Percentiles rank a stretch among this genome's conserved stretches.
These are phyloP conservation scores for Lactifluus hygrophoroides DNA, from an alignment of 768 basidiomycete species.

Conservation along the genomic window DNA sequence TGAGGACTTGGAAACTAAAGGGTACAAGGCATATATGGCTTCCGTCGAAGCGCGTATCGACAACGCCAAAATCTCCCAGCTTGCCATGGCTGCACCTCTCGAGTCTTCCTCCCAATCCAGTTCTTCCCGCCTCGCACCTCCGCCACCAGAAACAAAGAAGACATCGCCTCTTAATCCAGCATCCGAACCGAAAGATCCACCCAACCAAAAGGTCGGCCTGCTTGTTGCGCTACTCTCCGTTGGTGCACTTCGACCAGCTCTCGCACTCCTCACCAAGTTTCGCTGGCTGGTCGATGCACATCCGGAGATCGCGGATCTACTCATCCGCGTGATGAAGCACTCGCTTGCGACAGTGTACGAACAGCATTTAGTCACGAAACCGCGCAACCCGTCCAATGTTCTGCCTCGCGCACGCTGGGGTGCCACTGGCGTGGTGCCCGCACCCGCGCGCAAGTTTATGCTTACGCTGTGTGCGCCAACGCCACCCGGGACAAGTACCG, in stretches of 20 bases:
- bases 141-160: slow-evolving; percentile 32
- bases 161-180: slow-evolving; percentile 9
- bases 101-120: slow-evolving; percentile 40
- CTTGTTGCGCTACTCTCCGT: slow-evolving; percentile 74
- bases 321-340: slow-evolving; percentile 64
- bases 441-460: slow-evolving; percentile 49
- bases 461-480: slow-evolving; percentile 74
- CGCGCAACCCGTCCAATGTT: slow-evolving; percentile 52
- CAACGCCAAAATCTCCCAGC: slow-evolving; percentile 61
- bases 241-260: slow-evolving; percentile 71
- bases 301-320: slow-evolving; percentile 77
- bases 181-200: slow-evolving; percentile 35
- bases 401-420: slow-evolving; percentile 59
- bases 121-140: slow-evolving; percentile 33
- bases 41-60: slow-evolving; percentile 57
- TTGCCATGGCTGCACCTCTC: slow-evolving; percentile 81
- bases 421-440: slow-evolving; percentile 41
- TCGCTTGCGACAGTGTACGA: slow-evolving; percentile 66
- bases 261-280: slow-evolving; percentile 72
- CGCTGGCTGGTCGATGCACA: slow-evolving; percentile 80
- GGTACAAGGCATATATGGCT: slow-evolving; percentile 55
- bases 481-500: slow-evolving; percentile 65
- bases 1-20: slow-evolving; percentile 54
- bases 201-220: slow-evolving; percentile 77
- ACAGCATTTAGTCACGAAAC: slow-evolving; percentile 40